Evolutionary conservation across 2,329 filamentous ascomycete genomes (phyloP).

Genomic region (Apiospora sp.): DNA sequence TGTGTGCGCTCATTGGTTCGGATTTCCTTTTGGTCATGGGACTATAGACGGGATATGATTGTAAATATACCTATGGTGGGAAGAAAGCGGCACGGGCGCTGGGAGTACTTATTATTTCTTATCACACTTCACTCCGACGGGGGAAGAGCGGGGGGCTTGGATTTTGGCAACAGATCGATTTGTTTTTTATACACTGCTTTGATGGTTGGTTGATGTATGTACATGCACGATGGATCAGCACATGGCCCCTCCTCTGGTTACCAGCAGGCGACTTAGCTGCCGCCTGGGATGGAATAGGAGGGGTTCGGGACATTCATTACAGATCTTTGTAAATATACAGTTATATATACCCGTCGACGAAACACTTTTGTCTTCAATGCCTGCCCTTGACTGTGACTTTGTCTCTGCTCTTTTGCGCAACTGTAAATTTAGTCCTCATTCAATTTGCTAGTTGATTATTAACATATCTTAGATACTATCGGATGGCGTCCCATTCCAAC

Average conservation of each 20-base stretch:
- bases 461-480: not conserved
- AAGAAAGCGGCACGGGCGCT: not conserved
- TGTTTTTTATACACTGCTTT: constrained; percentile 1
- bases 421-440: not conserved
- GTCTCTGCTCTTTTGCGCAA: not conserved
- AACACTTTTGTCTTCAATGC: not conserved
- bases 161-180: constrained; percentile 1
- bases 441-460: accelerated
- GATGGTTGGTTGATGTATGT: constrained; percentile 4
- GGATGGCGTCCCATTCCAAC: not conserved
- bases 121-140: constrained; percentile 1
- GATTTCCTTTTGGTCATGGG: not conserved
- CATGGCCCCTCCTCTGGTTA: constrained; percentile 17
- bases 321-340: constrained; percentile 4
- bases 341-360: constrained; percentile 11
- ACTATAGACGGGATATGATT: not conserved
- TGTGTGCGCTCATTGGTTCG: not conserved
- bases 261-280: constrained; percentile 1
- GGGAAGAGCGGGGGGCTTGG: not conserved
- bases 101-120: constrained; percentile 14
- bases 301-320: constrained; percentile 7
- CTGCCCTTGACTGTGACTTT: not conserved
- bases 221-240: not conserved
- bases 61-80: not conserved
- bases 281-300: constrained; percentile 18